Conservation (phyloP, 2,329 filamentous ascomycete species). For the Aspergillus eucalypticola region DNA sequence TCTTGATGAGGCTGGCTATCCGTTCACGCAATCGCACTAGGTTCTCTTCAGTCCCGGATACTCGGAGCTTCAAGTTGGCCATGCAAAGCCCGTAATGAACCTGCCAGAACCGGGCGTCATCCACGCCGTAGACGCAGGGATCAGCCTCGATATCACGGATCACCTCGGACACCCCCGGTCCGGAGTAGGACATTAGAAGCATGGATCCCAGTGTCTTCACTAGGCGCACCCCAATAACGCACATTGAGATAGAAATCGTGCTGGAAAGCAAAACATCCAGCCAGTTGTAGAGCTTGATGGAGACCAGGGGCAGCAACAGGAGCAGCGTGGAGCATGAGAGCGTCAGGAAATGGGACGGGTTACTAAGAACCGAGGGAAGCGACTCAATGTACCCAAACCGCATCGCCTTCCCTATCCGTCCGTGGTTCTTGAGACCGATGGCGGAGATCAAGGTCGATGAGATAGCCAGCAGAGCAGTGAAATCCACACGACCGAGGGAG, state of each 20-base stretch:
- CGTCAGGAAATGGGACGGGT: constrained; percentile 93
- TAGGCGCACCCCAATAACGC: constrained; percentile 77
- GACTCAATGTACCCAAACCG: constrained; percentile 78
- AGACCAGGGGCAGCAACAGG: constrained; percentile 77
- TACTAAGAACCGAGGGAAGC: constrained; percentile 83
- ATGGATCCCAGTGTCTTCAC: constrained; percentile 87
- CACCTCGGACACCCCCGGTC: constrained; percentile 67
- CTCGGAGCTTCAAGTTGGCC: constrained; percentile 83
- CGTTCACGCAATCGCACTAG: constrained; percentile 73
- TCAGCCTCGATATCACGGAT: constrained; percentile 82
- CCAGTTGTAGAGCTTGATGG: constrained; percentile 76
- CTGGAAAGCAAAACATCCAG: constrained; percentile 80
- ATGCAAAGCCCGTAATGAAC: constrained; percentile 96
- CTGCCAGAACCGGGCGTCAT: constrained; percentile 97
- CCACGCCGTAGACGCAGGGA: constrained; percentile 71
- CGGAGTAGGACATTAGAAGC: constrained; percentile 86
- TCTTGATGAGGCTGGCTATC: constrained; percentile 76
- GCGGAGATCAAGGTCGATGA: constrained; percentile 81
- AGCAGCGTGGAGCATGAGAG: constrained; percentile 81
- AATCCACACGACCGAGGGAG: constrained; percentile 74
- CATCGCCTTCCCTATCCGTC: constrained; percentile 88
- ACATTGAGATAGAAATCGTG: constrained; percentile 84
- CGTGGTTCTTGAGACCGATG: constrained; percentile 84
- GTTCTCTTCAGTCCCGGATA: constrained; percentile 70
- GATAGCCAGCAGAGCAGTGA: constrained; percentile 79